Evolutionary conservation across 2,329 filamentous ascomycete genomes (phyloP).

Genomic region (Alternaria triticina): DNA sequence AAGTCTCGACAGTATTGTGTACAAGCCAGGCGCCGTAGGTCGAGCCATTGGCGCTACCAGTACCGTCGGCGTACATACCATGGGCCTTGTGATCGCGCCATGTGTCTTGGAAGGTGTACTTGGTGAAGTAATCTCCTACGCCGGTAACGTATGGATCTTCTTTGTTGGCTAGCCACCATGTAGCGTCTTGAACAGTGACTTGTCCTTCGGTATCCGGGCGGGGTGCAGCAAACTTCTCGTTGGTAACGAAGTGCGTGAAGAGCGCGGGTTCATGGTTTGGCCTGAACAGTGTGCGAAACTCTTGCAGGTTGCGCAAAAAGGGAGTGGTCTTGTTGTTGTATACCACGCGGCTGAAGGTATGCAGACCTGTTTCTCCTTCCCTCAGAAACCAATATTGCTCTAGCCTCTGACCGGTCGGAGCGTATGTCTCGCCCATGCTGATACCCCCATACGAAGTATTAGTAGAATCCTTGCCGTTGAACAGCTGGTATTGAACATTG

Average conservation of each 20-base stretch:
- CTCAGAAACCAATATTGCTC: slow-evolving; percentile 71
- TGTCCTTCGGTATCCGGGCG: slow-evolving; percentile 54
- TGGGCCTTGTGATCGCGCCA: slow-evolving; percentile 66
- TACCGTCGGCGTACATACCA: slow-evolving; percentile 61
- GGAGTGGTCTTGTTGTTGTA: slow-evolving; percentile 66
- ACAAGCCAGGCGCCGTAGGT: slow-evolving; percentile 68
- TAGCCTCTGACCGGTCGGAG: slow-evolving; percentile 63
- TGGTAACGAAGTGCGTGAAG: slow-evolving; percentile 67
- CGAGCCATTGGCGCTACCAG: slow-evolving; percentile 56
- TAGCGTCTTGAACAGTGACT: slow-evolving; percentile 66
- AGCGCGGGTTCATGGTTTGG: slow-evolving; percentile 59
- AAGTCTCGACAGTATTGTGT: slow-evolving; percentile 69
- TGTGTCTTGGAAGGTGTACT: slow-evolving; percentile 67
- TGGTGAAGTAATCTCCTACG: slow-evolving; percentile 68
- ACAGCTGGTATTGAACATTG: slow-evolving; percentile 54
- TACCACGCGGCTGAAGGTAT: slow-evolving; percentile 65
- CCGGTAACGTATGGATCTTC: slow-evolving; percentile 63
- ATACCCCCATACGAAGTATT: slow-evolving; percentile 64
- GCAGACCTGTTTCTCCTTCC: slow-evolving; percentile 67
- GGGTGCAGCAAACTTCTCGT: slow-evolving; percentile 62
- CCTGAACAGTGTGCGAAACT: slow-evolving; percentile 67
- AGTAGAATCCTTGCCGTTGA: slow-evolving; percentile 58
- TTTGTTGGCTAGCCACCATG: slow-evolving; percentile 65
- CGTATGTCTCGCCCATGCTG: slow-evolving; percentile 65
- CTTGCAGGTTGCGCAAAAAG: slow-evolving; percentile 64